phyloP scores from a whole-genome alignment of 2,329 filamentous ascomycete species.

The Colletotrichum eremochloae region DNA sequence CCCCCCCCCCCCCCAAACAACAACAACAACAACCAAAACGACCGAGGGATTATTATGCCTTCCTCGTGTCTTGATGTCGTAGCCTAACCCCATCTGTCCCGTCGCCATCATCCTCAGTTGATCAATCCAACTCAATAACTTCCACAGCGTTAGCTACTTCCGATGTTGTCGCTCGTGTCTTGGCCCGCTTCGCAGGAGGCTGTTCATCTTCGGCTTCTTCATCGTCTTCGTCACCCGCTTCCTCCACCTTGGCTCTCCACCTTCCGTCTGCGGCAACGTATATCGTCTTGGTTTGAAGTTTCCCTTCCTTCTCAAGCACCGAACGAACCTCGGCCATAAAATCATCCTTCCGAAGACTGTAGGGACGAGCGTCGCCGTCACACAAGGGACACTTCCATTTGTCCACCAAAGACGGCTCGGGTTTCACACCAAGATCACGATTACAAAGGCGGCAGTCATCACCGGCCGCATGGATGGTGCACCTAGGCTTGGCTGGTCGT shows the following conservation, averaged over 20 bases:
- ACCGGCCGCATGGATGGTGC: slow-evolving; percentile 50
- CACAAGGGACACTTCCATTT: slow-evolving; percentile 93
- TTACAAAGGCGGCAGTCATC: slow-evolving; percentile 53
- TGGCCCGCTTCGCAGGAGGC: slow-evolving; percentile 37
- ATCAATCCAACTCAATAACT: slow-evolving; percentile 42
- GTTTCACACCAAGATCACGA: background rate
- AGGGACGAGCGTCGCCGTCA: slow-evolving; percentile 80
- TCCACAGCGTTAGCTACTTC: slow-evolving; percentile 23
- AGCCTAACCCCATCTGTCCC: background rate
- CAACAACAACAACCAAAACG: too few relatives aligned
- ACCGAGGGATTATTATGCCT: too few relatives aligned
- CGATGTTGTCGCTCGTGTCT: slow-evolving; percentile 7
- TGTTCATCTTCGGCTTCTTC: slow-evolving; percentile 1
- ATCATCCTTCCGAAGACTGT: slow-evolving; percentile 77
- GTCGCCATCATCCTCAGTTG: background rate
- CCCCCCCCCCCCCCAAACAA: too few relatives aligned
- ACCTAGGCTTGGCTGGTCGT: slow-evolving; percentile 63
- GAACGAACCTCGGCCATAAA: slow-evolving; percentile 76
- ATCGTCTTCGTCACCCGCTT: slow-evolving; percentile 47
- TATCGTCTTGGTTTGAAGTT: slow-evolving; percentile 49
- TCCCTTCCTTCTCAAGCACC: slow-evolving; percentile 56
- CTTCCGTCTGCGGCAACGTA: slow-evolving; percentile 48
- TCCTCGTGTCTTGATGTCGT: background rate
- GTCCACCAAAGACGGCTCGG: slow-evolving; percentile 71
- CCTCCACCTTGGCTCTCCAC: slow-evolving; percentile 52